These are phyloP conservation scores for Fraxinus ornus DNA, from an alignment of 305 asterid species.

Conservation along the genomic window DNA sequence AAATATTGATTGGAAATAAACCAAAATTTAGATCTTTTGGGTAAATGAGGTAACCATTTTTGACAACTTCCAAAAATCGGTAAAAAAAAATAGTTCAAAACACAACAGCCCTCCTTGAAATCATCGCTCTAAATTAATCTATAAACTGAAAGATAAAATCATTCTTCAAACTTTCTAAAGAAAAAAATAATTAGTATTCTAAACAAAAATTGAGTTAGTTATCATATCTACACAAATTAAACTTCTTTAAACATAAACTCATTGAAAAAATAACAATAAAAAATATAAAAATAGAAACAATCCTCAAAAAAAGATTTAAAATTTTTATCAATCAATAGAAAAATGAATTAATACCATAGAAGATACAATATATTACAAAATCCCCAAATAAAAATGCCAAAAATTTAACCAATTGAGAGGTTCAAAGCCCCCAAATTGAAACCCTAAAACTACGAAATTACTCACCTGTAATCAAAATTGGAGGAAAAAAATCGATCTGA, in stretches of 20 bases:
- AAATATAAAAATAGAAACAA: constrained; percentile 22
- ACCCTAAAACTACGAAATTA: constrained; percentile 29
- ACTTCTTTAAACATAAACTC: constrained; percentile 16
- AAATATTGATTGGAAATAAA: neutral
- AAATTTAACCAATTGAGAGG: constrained; percentile 29
- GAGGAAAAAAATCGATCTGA: constrained; percentile 25
- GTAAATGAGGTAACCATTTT: neutral
- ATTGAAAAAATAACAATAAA: neutral
- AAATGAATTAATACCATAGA: constrained; percentile 14
- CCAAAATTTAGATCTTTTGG: neutral
- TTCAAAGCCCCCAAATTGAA: constrained; percentile 26
- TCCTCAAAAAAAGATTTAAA: constrained; percentile 10
- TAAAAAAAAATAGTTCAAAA: constrained; percentile 4
- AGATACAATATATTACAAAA: constrained; percentile 27
- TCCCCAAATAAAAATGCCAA: constrained; percentile 33
- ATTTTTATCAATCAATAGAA: constrained; percentile 18
- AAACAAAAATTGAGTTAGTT: neutral
- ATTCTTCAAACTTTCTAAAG: neutral
- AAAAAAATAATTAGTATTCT: constrained; percentile 6
- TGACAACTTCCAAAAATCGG: constrained; percentile 2
- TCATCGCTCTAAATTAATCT: constrained; percentile 2
- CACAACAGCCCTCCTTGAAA: constrained; percentile 1
- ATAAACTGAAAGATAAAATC: constrained; percentile 10
- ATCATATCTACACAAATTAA: neutral
- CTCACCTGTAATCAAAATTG: constrained; percentile 52